Conservation (phyloP, 352 stramenopile species). For the Saprolegnia diclina region DNA sequence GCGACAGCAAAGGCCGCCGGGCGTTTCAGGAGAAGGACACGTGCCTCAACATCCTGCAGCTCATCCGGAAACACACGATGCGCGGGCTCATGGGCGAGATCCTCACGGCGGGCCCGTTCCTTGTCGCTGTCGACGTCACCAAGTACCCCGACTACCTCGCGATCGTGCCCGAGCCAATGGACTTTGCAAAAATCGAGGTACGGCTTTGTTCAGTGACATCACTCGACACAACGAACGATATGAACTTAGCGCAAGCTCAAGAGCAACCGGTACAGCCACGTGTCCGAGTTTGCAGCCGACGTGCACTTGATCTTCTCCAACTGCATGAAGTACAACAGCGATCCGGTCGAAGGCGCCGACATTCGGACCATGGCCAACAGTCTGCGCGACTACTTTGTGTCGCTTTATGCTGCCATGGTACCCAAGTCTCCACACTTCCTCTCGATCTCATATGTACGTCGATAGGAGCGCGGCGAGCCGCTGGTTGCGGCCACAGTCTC, state of each 20-base stretch:
- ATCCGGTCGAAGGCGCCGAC: constrained; percentile 76
- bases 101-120: constrained; percentile 66
- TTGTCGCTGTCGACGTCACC: constrained; percentile 78
- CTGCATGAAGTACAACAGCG: constrained; percentile 86
- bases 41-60: constrained; percentile 64
- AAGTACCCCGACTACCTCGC: constrained; percentile 81
- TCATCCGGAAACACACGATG: constrained; percentile 78
- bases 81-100: constrained; percentile 66
- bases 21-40: constrained; percentile 57
- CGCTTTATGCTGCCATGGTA: constrained; percentile 67
- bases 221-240: neutral
- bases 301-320: constrained; percentile 86
- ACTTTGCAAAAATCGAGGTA: constrained; percentile 80
- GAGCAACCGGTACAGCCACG: constrained; percentile 63
- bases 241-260: constrained; percentile 59
- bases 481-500: constrained; percentile 20
- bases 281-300: constrained; percentile 78
- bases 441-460: neutral
- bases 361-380: constrained; percentile 83
- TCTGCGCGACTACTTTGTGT: constrained; percentile 71
- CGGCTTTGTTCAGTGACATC: too few species aligned
- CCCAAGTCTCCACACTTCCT: constrained; percentile 31
- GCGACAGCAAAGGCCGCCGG: neutral
- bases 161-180: constrained; percentile 77
- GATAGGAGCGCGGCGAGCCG: neutral